These are phyloP conservation scores for Phoenix dactylifera DNA, from an alignment of 176 grass and related monocot species.

Conservation along the genomic window DNA sequence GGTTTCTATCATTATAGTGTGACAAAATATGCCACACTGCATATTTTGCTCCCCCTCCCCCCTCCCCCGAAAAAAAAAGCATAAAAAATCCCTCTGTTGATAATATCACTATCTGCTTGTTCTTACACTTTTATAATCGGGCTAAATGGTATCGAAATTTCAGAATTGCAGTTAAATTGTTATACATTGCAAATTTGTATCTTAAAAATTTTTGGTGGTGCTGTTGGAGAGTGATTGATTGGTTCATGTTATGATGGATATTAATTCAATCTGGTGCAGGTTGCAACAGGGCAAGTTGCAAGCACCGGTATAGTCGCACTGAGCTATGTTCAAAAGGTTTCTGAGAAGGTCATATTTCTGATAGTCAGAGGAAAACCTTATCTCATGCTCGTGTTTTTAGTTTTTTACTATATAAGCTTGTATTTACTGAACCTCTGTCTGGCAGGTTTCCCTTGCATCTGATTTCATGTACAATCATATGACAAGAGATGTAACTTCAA, in stretches of 20 bases:
- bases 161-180: too few relatives aligned
- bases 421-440: neutral
- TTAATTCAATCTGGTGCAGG: conserved; percentile 26
- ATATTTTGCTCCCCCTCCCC: too few relatives aligned
- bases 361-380: neutral
- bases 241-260: neutral
- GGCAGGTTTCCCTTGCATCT: conserved; percentile 86
- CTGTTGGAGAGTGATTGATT: too few relatives aligned
- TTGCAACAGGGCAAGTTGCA: conserved; percentile 85
- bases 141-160: too few relatives aligned
- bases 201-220: too few relatives aligned
- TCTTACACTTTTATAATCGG: too few relatives aligned
- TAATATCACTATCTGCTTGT: too few relatives aligned
- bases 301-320: conserved; percentile 94
- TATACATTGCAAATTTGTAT: too few relatives aligned
- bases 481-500: conserved; percentile 83
- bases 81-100: too few relatives aligned
- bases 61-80: too few relatives aligned
- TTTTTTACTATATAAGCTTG: neutral
- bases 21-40: too few relatives aligned
- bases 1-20: too few relatives aligned
- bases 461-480: conserved; percentile 99
- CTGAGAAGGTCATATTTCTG: conserved; percentile 66
- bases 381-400: neutral
- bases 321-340: conserved; percentile 97